phyloP scores from a whole-genome alignment of 257 asterid species.

The Solanum clarkiae region DNA sequence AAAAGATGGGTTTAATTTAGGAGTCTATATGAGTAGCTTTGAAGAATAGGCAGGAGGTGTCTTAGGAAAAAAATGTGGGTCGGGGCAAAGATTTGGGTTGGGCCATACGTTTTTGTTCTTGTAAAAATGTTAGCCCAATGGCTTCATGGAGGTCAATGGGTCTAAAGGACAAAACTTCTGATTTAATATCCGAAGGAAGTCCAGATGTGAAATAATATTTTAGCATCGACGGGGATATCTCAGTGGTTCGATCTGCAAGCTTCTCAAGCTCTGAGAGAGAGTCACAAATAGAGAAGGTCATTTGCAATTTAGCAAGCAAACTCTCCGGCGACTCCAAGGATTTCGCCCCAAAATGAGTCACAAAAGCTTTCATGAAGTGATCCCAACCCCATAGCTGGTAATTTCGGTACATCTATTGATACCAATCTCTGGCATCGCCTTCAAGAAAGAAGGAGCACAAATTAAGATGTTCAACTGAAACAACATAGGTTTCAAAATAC shows the following conservation, averaged over 20 bases:
- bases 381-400: not conserved
- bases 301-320: not conserved
- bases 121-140: not conserved
- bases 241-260: not conserved
- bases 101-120: not conserved
- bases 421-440: not conserved
- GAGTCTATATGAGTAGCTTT: not conserved
- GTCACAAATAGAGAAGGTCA: not conserved
- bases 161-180: not conserved
- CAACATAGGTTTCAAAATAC: not conserved
- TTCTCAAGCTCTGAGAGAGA: not conserved
- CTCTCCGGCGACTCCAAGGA: not conserved
- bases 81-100: not conserved
- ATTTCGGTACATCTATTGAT: not conserved
- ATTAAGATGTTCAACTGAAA: not conserved
- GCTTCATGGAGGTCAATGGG: not conserved
- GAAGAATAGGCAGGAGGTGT: not conserved
- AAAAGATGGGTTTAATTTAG: not conserved
- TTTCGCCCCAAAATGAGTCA: not conserved
- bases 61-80: not conserved
- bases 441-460: not conserved
- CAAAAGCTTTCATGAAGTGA: not conserved
- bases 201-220: not conserved
- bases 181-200: too few species aligned
- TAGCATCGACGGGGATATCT: not conserved